These are phyloP conservation scores for Trichoderma atroviride DNA, from an alignment of 2,329 filamentous ascomycete species.

Conservation along the genomic window DNA sequence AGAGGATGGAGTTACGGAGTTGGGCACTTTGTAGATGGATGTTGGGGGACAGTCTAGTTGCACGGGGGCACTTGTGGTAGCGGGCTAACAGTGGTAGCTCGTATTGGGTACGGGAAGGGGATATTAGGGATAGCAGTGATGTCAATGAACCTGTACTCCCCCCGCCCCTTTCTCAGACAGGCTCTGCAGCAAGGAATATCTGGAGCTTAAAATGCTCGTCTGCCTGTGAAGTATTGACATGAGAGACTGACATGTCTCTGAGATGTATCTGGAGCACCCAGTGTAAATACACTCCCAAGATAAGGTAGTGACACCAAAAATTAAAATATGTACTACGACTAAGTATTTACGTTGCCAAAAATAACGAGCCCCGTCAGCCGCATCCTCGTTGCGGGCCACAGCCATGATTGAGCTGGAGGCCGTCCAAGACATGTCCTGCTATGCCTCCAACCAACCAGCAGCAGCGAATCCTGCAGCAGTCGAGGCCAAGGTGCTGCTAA, in stretches of 20 bases:
- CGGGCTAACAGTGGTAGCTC: background rate
- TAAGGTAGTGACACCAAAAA: background rate
- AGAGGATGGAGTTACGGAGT: background rate
- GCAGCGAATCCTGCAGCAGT: background rate
- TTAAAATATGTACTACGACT: background rate
- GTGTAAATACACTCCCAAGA: background rate
- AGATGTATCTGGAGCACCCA: background rate
- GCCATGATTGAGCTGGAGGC: background rate
- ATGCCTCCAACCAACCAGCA: background rate
- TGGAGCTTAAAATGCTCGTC: background rate
- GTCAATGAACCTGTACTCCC: conserved; percentile 8
- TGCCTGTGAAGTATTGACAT: background rate
- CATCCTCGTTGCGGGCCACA: background rate
- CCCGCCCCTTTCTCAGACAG: conserved; percentile 6
- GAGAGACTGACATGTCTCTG: background rate
- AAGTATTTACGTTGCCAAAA: background rate
- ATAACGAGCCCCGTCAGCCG: background rate
- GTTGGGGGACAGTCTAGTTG: background rate
- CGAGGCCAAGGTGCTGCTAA: background rate
- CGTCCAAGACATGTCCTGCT: background rate
- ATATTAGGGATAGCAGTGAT: background rate
- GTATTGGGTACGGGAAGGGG: background rate
- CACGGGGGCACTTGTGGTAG: background rate
- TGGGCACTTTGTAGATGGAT: background rate
- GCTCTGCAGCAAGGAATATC: background rate